Percentiles rank a stretch among this genome's conserved stretches.
Conservation (phyloP, 2,329 filamentous ascomycete species). For the Atkinsonella texensis region DNA sequence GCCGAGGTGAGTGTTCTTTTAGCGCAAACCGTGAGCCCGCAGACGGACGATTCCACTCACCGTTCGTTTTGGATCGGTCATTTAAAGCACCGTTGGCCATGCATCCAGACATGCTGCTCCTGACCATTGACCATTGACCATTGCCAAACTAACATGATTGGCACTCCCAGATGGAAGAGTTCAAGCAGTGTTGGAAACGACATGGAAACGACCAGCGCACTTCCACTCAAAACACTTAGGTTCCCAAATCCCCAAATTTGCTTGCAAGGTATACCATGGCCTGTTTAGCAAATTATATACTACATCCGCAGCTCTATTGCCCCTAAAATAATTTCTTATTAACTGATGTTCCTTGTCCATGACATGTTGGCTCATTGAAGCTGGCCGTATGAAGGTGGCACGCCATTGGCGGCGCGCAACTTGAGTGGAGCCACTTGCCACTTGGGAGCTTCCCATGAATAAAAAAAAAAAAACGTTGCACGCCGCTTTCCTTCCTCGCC, state of each 20-base stretch:
- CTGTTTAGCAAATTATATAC: background rate
- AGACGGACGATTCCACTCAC: background rate
- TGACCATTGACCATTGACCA: too few species aligned
- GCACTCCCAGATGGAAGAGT: constrained; percentile 64
- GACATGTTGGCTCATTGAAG: background rate
- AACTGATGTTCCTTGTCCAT: background rate
- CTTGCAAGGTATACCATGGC: background rate
- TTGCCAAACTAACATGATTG: too few species aligned
- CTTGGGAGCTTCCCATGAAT: background rate
- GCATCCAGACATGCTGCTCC: too few species aligned
- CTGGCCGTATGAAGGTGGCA: background rate
- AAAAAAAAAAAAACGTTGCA: background rate
- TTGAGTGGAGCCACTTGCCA: background rate
- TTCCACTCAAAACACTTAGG: constrained; percentile 51
- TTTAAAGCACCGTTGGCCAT: too few species aligned
- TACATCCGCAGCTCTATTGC: background rate
- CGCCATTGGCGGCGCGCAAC: background rate
- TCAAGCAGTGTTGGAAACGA: constrained; percentile 82
- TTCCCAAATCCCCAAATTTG: background rate
- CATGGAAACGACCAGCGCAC: constrained; percentile 82
- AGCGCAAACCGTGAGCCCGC: too few species aligned
- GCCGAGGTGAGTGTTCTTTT: constrained; percentile 57
- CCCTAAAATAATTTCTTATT: background rate
- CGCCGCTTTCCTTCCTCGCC: background rate
- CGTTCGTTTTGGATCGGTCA: too few species aligned